These are phyloP conservation scores for Colletotrichum nymphaeae DNA, from an alignment of 2,329 filamentous ascomycete genomes.

Conservation along the genomic window DNA sequence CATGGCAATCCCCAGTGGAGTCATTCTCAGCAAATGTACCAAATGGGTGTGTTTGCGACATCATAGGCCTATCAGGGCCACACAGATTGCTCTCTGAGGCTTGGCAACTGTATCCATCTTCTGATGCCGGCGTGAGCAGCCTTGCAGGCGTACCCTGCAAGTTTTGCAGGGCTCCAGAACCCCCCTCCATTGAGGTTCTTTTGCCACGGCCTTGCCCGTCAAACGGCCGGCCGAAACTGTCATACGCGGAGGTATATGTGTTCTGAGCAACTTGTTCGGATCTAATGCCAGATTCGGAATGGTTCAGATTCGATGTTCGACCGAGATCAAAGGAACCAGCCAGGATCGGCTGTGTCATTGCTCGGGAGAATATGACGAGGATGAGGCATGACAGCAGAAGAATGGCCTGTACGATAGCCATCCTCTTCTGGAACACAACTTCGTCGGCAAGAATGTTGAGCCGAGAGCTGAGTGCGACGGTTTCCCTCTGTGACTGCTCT, in stretches of 20 bases:
- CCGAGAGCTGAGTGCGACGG: constrained; percentile 82
- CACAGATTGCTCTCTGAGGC: background rate
- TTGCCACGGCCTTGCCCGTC: background rate
- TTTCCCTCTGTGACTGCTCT: constrained; percentile 84
- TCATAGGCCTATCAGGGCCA: background rate
- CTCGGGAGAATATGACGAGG: constrained; percentile 80
- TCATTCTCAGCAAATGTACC: constrained; percentile 1
- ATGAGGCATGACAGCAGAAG: constrained; percentile 88
- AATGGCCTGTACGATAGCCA: constrained; percentile 91
- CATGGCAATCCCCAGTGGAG: background rate
- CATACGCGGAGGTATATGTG: constrained; percentile 7
- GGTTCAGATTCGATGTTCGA: constrained; percentile 4
- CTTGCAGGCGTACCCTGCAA: background rate
- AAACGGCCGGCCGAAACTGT: constrained; percentile 6
- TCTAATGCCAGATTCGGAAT: background rate
- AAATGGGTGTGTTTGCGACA: background rate
- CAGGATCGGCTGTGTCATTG: constrained; percentile 30
- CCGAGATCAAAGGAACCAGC: constrained; percentile 21
- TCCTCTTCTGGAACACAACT: constrained; percentile 86
- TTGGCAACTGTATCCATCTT: background rate
- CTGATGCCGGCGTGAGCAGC: constrained; percentile 18
- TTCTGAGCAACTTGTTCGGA: background rate
- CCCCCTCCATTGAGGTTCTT: background rate
- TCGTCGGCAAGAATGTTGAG: constrained; percentile 95
- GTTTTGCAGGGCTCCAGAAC: background rate